phyloP scores from a whole-genome alignment of 1,284 basidiomycete genomes.

The Athelia psychrophila region DNA sequence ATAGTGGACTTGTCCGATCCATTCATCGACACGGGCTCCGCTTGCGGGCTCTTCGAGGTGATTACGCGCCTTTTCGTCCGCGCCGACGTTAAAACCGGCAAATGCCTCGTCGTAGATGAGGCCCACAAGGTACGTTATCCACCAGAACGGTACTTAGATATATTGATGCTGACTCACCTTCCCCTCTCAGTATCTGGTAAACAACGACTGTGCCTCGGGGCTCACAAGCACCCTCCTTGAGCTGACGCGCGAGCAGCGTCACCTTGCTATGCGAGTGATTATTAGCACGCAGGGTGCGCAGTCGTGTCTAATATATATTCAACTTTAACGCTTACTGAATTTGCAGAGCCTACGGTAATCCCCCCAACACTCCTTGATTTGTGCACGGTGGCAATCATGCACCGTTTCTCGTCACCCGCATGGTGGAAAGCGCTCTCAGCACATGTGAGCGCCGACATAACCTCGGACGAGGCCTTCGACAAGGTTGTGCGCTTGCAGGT shows the following conservation, averaged over 20 bases:
- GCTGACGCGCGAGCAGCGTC: slow-evolving; percentile 67
- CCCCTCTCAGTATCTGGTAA: slow-evolving; percentile 54
- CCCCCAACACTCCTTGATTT: slow-evolving; percentile 68
- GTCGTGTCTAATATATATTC: slow-evolving; percentile 3
- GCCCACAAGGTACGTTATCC: slow-evolving; percentile 59
- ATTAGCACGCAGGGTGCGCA: slow-evolving; percentile 66
- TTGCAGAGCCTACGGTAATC: slow-evolving; percentile 68
- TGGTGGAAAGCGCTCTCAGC: slow-evolving; percentile 70
- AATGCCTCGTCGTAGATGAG: slow-evolving; percentile 71
- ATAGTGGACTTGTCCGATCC: slow-evolving; percentile 64
- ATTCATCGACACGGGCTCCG: slow-evolving; percentile 63
- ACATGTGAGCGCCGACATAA: slow-evolving; percentile 64
- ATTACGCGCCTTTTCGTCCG: slow-evolving; percentile 64
- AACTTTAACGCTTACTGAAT: neutral
- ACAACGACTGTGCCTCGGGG: slow-evolving; percentile 40
- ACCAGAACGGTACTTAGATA: slow-evolving; percentile 35
- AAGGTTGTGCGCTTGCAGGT: slow-evolving; percentile 65
- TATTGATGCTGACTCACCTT: slow-evolving; percentile 44
- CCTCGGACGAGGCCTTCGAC: slow-evolving; percentile 57
- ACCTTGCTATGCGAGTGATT: slow-evolving; percentile 67
- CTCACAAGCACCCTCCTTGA: slow-evolving; percentile 57
- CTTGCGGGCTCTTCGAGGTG: slow-evolving; percentile 71
- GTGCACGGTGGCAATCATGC: slow-evolving; percentile 60
- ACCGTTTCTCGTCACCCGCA: slow-evolving; percentile 69
- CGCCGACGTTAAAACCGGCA: slow-evolving; percentile 59